Evolutionary conservation across 2,329 filamentous ascomycete species (phyloP).

Genomic region (Didymella pinodella): DNA sequence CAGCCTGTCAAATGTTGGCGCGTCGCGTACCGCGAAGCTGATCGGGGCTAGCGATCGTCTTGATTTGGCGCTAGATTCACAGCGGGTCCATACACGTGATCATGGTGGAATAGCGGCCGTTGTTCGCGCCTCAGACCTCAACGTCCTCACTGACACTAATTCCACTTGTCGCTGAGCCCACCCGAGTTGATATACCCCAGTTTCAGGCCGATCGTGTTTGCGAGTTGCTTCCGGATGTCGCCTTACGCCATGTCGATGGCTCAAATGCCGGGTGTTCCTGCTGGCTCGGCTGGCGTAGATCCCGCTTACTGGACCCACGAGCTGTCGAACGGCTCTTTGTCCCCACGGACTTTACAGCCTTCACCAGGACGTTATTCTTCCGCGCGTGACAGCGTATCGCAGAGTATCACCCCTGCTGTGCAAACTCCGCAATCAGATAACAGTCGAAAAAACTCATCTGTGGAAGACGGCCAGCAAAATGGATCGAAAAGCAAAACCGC

Average conservation of each 20-base stretch:
- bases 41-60: conserved; percentile 24
- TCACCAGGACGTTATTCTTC: conserved; percentile 43
- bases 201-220: conserved; percentile 10
- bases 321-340: conserved; percentile 31
- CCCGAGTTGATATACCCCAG: conserved; percentile 22
- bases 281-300: conserved; percentile 43
- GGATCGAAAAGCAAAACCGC: conserved; percentile 31
- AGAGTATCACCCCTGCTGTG: conserved; percentile 40
- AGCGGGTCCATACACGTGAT: conserved; percentile 23
- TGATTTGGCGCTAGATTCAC: conserved; percentile 19
- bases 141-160: conserved; percentile 33
- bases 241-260: conserved; percentile 40
- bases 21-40: conserved; percentile 22
- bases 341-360: conserved; percentile 33
- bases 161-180: conserved; percentile 31
- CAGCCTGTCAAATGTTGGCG: conserved; percentile 24
- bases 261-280: conserved; percentile 34
- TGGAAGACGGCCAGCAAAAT: conserved; percentile 28
- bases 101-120: conserved; percentile 17
- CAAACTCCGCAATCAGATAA: conserved; percentile 44
- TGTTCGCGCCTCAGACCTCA: conserved; percentile 30
- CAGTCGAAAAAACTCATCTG: conserved; percentile 27
- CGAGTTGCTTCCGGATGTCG: conserved; percentile 24
- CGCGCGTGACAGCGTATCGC: conserved; percentile 39
- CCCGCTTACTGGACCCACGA: conserved; percentile 45